Percentiles rank a stretch among this genome's conserved stretches.
These are phyloP conservation scores for Colletotrichum neosansevieriae DNA, from an alignment of 2,329 filamentous ascomycete species.

Conservation along the genomic window DNA sequence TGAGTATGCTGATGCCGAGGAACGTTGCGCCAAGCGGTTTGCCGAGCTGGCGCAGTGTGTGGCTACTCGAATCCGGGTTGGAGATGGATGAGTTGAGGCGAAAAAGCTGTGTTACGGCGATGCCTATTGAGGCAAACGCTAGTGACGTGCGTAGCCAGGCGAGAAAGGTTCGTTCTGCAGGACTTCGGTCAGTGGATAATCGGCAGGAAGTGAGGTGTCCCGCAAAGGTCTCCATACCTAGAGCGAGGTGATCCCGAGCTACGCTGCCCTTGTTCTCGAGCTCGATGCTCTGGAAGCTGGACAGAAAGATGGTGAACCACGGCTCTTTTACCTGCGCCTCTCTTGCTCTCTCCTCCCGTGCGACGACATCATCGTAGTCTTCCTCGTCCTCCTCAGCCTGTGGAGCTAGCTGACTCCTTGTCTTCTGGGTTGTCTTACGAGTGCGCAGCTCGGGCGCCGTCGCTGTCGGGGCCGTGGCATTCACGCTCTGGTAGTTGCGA, in stretches of 20 bases:
- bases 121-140: conserved; percentile 84
- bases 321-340: conserved; percentile 47
- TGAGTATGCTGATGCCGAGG: conserved; percentile 79
- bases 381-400: conserved; percentile 42
- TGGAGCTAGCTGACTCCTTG: conserved; percentile 38
- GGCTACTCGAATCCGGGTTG: conserved; percentile 47
- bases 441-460: conserved; percentile 35
- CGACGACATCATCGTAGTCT: conserved; percentile 42
- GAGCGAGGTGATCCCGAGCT: conserved; percentile 82
- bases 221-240: conserved; percentile 64
- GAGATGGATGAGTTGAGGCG: conserved; percentile 78
- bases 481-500: conserved; percentile 56
- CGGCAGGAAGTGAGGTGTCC: not conserved
- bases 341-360: conserved; percentile 30
- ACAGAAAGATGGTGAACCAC: conserved; percentile 66
- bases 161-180: conserved; percentile 82
- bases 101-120: conserved; percentile 87
- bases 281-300: conserved; percentile 72
- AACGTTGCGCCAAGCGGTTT: conserved; percentile 84
- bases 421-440: conserved; percentile 27
- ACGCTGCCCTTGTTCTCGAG: conserved; percentile 89
- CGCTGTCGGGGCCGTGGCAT: conserved; percentile 35
- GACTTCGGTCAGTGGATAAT: not conserved
- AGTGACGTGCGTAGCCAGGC: conserved; percentile 88
- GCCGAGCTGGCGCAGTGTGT: conserved; percentile 71